Evolutionary conservation across 2,329 filamentous ascomycete genomes (phyloP), one percentile per base, ranked within the genome.

Genomic region (Penicillium expansum): DNA sequence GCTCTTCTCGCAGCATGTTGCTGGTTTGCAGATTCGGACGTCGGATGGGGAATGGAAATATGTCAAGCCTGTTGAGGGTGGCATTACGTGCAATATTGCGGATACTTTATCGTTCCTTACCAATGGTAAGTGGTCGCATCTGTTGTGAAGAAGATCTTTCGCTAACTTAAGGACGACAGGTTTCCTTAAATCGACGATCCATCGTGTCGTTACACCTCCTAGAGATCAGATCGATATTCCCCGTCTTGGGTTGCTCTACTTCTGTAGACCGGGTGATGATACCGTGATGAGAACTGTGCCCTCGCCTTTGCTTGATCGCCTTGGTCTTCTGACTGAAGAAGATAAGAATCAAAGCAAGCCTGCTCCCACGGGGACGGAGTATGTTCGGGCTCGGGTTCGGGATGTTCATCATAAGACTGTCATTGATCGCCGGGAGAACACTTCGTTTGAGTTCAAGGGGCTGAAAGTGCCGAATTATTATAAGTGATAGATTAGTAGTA

Each of bases 1-100:
- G 1, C 73, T 85, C 0, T 85, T 85, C 72, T 75, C 81, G 3
- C 83, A 86, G 60, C 81, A 83, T 0, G 78, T 85, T 0, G 82
- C 82, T 0, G 82, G 78, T 0, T 70, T 86, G 13, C 83, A 86
- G 67, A 81, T 85, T 22, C 77, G 78, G 18, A 75, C 75, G 5
- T 69, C 74, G 0, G 74, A 77, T 41, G 64, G 59, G 0, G 75
- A 75, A 2, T 83, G 81, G 81, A 82, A 80, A 54, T 82, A 76
- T 63, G 80, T 81, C 0, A 78, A 77, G 56, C 78, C 80, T 0
- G 72, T 79, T 1, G 74, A 79, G 0, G 80, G 76, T 0, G 80
- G 77, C 4, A 75, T 83, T 37, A 82, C 79, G 0, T 79, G 82
- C 22, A 83, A 83, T 56, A 72, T 80, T 0, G 79, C 77, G 3